Percentiles rank a stretch among this genome's conserved stretches.
Evolutionary conservation across 306 rosid genomes (phyloP).

Genomic region (Pterocarpus macrocarpus): DNA sequence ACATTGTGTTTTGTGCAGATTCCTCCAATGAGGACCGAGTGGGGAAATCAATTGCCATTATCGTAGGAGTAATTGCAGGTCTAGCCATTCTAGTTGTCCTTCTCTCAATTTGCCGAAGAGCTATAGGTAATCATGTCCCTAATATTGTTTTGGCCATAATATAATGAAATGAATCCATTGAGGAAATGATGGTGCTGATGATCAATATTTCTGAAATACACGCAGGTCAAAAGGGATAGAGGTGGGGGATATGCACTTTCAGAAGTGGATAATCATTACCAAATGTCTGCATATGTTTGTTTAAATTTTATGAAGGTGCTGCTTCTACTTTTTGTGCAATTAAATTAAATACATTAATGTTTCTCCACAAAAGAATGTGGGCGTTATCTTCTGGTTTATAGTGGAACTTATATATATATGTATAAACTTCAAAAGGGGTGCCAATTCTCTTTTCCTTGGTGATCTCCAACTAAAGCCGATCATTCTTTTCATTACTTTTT

Average conservation of each 20-base stretch:
- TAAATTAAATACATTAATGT: slow-evolving; percentile 28
- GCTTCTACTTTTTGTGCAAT: slow-evolving; percentile 39
- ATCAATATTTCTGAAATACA: not conserved
- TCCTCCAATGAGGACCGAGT: slow-evolving; percentile 61
- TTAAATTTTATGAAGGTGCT: slow-evolving; percentile 38
- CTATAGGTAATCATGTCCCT: slow-evolving; percentile 54
- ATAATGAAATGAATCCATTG: not conserved
- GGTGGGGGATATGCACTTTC: slow-evolving; percentile 2
- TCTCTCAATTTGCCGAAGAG: slow-evolving; percentile 74
- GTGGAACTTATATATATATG: slow-evolving; percentile 31
- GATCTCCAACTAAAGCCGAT: too few species aligned
- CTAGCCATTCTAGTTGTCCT: slow-evolving; percentile 74
- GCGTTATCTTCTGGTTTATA: slow-evolving; percentile 40
- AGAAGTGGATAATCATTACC: slow-evolving; percentile 39
- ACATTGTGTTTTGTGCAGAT: slow-evolving; percentile 54
- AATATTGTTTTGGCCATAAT: not conserved
- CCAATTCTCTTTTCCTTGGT: too few species aligned
- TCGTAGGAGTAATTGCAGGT: slow-evolving; percentile 67
- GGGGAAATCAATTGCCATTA: slow-evolving; percentile 79
- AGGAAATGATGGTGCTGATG: not conserved
- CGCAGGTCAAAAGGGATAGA: slow-evolving; percentile 53
- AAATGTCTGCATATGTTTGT: slow-evolving; percentile 37
- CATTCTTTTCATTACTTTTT: too few species aligned
- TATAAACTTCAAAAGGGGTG: slow-evolving; percentile 38
- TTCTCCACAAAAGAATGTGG: slow-evolving; percentile 39